Evolutionary conservation across 2,329 filamentous ascomycete genomes (phyloP).

Genomic region (Nemania sp.): DNA sequence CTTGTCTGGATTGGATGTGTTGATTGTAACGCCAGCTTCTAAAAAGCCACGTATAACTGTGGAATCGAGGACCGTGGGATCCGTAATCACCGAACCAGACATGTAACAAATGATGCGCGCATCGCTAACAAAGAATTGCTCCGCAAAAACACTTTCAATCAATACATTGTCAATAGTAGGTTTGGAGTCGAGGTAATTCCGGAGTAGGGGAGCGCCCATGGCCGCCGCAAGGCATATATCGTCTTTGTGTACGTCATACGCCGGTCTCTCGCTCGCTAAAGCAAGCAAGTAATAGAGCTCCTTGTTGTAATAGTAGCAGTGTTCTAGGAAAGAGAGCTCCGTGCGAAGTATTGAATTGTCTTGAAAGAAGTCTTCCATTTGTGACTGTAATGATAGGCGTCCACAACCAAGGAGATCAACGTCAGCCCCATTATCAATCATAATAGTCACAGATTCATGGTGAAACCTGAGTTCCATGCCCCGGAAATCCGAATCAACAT

Average conservation of each 20-base stretch:
- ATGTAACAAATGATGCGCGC: too few species aligned
- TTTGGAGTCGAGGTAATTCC: background rate
- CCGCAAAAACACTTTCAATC: background rate
- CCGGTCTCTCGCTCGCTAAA: background rate
- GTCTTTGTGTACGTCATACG: background rate
- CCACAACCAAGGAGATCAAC: background rate
- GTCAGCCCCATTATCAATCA: too few species aligned
- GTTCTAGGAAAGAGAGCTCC: background rate
- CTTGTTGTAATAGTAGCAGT: background rate
- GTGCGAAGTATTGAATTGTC: too few species aligned
- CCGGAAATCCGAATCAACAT: too few species aligned
- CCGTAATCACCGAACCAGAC: too few species aligned
- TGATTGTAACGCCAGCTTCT: conserved; percentile 1
- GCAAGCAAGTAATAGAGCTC: background rate
- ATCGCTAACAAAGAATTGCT: background rate
- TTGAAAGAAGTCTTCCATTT: background rate
- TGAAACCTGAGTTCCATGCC: too few species aligned
- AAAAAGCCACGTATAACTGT: background rate
- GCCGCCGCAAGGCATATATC: background rate
- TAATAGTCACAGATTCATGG: too few species aligned
- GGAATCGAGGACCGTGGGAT: background rate
- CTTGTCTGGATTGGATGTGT: background rate
- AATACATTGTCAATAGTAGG: background rate
- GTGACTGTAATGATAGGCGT: too few species aligned
- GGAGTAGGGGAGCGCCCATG: background rate